Evolutionary conservation across 345 rosid species (phyloP).

Genomic region (Citrus inodora): DNA sequence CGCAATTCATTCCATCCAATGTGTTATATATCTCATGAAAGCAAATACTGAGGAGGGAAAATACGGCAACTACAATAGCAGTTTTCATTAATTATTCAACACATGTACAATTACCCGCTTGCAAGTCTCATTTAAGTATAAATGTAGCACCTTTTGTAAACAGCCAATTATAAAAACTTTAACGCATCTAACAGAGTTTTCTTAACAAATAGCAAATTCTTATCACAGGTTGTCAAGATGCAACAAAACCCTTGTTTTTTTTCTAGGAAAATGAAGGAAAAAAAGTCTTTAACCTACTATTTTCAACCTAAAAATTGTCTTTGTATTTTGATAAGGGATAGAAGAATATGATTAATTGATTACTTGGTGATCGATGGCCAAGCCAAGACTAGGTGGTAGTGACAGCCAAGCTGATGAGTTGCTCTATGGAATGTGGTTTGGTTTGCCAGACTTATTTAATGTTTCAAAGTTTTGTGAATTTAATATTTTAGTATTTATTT

Average conservation of each 20-base stretch:
- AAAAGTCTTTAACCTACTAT: too few species aligned
- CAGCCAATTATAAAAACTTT: not conserved
- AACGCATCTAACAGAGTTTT: not conserved
- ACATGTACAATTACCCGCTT: not conserved
- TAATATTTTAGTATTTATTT: too few species aligned
- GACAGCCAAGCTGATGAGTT: too few species aligned
- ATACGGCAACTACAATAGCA: not conserved
- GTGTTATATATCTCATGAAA: not conserved
- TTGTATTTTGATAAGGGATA: too few species aligned
- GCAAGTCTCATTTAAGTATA: not conserved
- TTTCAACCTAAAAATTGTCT: too few species aligned
- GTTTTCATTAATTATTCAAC: not conserved
- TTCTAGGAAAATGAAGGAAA: too few species aligned
- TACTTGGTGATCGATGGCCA: too few species aligned
- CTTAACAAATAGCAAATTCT: not conserved
- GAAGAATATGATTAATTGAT: too few species aligned
- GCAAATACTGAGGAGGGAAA: not conserved
- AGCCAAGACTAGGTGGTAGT: too few species aligned
- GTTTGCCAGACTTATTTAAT: too few species aligned
- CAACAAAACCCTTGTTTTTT: not conserved
- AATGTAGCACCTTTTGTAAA: not conserved
- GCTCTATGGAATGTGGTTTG: too few species aligned
- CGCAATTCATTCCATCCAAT: not conserved
- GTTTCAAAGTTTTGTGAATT: too few species aligned
- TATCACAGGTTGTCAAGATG: not conserved